A percentile compares a stretch with the other conserved stretches of the same genome.
Conservation (phyloP, 1,284 basidiomycete species). For the Leccinum variabile region DNA sequence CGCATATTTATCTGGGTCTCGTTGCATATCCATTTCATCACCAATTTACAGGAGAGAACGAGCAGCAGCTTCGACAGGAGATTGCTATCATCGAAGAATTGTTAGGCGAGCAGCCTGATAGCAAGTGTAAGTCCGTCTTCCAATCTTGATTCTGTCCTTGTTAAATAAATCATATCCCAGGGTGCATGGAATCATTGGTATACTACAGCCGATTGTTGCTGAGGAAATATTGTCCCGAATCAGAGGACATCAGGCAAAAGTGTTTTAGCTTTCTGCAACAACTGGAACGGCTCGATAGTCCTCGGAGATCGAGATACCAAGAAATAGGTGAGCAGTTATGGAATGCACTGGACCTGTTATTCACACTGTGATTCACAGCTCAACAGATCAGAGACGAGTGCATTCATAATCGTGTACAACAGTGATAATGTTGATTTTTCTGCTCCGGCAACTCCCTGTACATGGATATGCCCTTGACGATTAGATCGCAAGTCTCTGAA, state of each 20-base stretch:
- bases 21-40: not conserved
- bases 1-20: slow-evolving; percentile 16
- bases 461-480: too few species aligned
- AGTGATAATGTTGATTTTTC: not conserved
- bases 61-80: slow-evolving; percentile 69
- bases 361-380: slow-evolving; percentile 17
- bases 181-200: slow-evolving; percentile 92
- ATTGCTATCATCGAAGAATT: slow-evolving; percentile 82
- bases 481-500: not conserved
- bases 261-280: slow-evolving; percentile 53
- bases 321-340: slow-evolving; percentile 53
- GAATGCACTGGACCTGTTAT: not conserved
- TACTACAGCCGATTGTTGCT: slow-evolving; percentile 71
- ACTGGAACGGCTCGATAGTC: slow-evolving; percentile 58
- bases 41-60: slow-evolving; percentile 54
- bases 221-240: slow-evolving; percentile 42
- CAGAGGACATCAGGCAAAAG: slow-evolving; percentile 42
- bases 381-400: slow-evolving; percentile 18
- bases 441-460: not conserved
- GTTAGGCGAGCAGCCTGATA: slow-evolving; percentile 88
- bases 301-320: slow-evolving; percentile 58
- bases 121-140: slow-evolving; percentile 71
- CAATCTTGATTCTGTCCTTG: slow-evolving; percentile 1
- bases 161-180: slow-evolving; percentile 44
- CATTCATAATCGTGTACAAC: slow-evolving; percentile 7